phyloP scores from a whole-genome alignment of 2,329 filamentous ascomycete genomes.

The Dactylellina drechsleri region DNA sequence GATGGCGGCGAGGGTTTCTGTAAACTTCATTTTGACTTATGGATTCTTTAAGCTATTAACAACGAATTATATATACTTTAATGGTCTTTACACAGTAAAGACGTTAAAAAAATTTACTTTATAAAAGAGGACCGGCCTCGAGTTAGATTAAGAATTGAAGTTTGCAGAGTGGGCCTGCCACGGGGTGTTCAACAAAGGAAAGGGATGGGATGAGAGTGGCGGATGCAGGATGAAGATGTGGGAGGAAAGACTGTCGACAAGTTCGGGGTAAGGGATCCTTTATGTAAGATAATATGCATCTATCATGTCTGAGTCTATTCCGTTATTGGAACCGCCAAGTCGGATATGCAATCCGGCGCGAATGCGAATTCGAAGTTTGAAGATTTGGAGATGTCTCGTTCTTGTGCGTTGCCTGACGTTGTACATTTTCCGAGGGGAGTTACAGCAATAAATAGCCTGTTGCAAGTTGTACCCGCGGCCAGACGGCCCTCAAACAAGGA shows the following conservation, averaged over 20 bases:
- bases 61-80: too few species aligned
- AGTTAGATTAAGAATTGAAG: slow-evolving; percentile 31
- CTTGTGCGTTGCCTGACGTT: slow-evolving; percentile 39
- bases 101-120: slow-evolving; percentile 4
- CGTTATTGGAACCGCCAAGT: too few species aligned
- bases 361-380: slow-evolving; percentile 2
- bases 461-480: slow-evolving; percentile 23
- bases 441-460: slow-evolving; percentile 14
- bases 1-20: slow-evolving; percentile 17
- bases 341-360: slow-evolving; percentile 31
- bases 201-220: slow-evolving; percentile 9
- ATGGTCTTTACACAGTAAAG: neutral
- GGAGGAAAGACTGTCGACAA: slow-evolving; percentile 17
- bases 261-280: slow-evolving; percentile 10
- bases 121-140: slow-evolving; percentile 41
- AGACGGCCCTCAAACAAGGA: slow-evolving; percentile 30
- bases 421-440: slow-evolving; percentile 1
- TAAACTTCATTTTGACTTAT: slow-evolving; percentile 47
- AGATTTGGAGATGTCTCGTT: slow-evolving; percentile 4
- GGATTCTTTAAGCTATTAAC: neutral
- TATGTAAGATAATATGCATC: slow-evolving; percentile 13
- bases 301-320: too few species aligned
- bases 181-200: slow-evolving; percentile 8
- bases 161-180: slow-evolving; percentile 34
- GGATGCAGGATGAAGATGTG: slow-evolving; percentile 10